phyloP scores from a whole-genome alignment of 164 flowering plant genomes.

The Umbilicus rupestris region DNA sequence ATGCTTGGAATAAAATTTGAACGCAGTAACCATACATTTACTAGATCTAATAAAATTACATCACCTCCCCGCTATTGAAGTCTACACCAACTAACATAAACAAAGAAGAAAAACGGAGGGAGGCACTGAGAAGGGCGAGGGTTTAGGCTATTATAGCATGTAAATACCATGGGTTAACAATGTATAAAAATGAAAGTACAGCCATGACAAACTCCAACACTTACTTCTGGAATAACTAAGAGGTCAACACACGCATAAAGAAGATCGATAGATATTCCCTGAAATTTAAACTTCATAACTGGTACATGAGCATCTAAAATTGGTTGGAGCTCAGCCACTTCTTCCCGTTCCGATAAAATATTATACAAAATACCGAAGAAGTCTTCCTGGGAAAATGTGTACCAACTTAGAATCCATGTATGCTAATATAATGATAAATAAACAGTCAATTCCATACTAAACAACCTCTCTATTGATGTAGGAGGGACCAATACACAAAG shows the following conservation, averaged over 20 bases:
- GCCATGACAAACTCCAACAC: slow-evolving; percentile 15
- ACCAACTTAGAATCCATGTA: neutral
- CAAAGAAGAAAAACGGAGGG: neutral
- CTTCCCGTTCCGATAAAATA: slow-evolving; percentile 44
- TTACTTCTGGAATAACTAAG: slow-evolving; percentile 61
- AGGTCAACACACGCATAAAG: slow-evolving; percentile 62
- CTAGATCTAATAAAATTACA: neutral
- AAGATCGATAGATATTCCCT: slow-evolving; percentile 63
- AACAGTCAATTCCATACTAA: neutral
- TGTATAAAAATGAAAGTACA: neutral
- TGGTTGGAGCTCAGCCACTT: slow-evolving; percentile 58
- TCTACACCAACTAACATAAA: neutral
- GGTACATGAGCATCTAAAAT: slow-evolving; percentile 79
- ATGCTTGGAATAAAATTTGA: neutral
- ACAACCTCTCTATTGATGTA: slow-evolving; percentile 57
- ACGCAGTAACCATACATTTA: neutral
- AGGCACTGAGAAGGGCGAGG: neutral
- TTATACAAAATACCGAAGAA: slow-evolving; percentile 51
- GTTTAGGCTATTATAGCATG: neutral
- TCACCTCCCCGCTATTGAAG: neutral
- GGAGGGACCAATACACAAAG: slow-evolving; percentile 68
- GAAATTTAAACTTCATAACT: slow-evolving; percentile 63
- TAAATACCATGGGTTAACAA: neutral
- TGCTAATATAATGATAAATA: neutral
- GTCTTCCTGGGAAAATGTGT: slow-evolving; percentile 34